Percentiles rank a stretch among this genome's conserved stretches.
These are phyloP conservation scores for Saccharomycopsis fodiens DNA, from an alignment of 805 yeast species.

Conservation along the genomic window DNA sequence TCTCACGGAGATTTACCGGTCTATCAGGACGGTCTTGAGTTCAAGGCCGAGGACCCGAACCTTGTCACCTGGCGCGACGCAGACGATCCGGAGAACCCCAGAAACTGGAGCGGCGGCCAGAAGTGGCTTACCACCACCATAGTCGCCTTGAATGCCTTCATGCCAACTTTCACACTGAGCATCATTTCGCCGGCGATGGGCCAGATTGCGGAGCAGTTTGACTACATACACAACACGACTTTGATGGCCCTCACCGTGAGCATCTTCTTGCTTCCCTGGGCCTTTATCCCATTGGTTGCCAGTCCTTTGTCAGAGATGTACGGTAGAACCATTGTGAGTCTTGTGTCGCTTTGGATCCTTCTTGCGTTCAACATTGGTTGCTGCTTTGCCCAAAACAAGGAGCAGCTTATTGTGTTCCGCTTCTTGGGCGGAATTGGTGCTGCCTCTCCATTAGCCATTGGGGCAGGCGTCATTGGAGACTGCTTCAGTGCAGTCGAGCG, in stretches of 20 bases:
- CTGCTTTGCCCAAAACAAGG: constrained; percentile 47
- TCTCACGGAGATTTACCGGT: constrained; percentile 24
- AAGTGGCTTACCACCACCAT: constrained; percentile 40
- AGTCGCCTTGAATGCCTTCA: constrained; percentile 49
- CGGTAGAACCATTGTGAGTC: constrained; percentile 53
- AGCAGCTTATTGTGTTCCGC: constrained; percentile 51
- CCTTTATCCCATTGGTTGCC: constrained; percentile 55
- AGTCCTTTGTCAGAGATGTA: constrained; percentile 64
- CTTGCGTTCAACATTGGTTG: constrained; percentile 49
- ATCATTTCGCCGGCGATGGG: constrained; percentile 54
- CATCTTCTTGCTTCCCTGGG: constrained; percentile 62
- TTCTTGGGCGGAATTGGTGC: constrained; percentile 61
- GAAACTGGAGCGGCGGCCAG: constrained; percentile 44
- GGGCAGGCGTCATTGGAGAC: constrained; percentile 64
- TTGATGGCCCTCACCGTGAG: constrained; percentile 51
- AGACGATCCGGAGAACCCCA: constrained; percentile 54
- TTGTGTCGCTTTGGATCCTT: constrained; percentile 41
- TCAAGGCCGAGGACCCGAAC: constrained; percentile 42
- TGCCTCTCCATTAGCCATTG: constrained; percentile 59
- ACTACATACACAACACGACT: constrained; percentile 32
- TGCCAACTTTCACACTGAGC: constrained; percentile 57
- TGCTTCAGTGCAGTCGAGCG: constrained; percentile 44
- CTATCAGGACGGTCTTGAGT: constrained; percentile 43
- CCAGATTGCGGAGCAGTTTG: constrained; percentile 38
- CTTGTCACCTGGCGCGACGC: constrained; percentile 57